Base-by-base conservation (phyloP, 2,329 filamentous ascomycete genomes). In the Ploettnerulaceae sp. region DNA sequence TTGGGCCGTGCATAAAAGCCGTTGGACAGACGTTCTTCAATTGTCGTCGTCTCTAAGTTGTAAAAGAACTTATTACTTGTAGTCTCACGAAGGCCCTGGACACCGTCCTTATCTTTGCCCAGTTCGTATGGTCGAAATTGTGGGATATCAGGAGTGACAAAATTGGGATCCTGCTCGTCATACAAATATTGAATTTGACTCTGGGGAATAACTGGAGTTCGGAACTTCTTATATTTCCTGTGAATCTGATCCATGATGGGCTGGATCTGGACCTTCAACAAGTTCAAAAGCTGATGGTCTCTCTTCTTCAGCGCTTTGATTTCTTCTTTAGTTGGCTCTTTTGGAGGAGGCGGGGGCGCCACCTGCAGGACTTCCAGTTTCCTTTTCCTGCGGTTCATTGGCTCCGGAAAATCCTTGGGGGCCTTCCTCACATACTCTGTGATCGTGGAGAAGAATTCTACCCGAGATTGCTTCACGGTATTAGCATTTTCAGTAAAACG, bases 191-290 rank as follows among this genome's bases (percentile, higher is more conserved):
- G 75, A 49, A 94, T 89, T 54, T 82, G 77, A 8, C 69, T 66
- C 41, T 87, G 82, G 2, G 87, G 80, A 51, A 98, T 84, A 32
- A 88, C 79, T 1, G 88, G 84, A 45, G 82, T 81, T 51, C 89
- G 79, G 68, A 97, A 97, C 57, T 89, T 89, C 63, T 84, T 87
- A 69, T 95, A 95, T 63, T 86, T 89, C 52, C 76, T 75, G 65
- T 95, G 93, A 63, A 98, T 88, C 67, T 96, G 89, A 57, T 98
- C 91, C 89, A 98, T 96, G 57, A 97, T 88, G 2, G 88, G 89
- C 66, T 96, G 90, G 45, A 98, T 81, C 43, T 84, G 74, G 29
- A 95, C 82, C 70, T 97, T 98, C 55, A 98, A 72, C 48, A 84
- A 72, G 64, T 97, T 96, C 44, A 97, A 74, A 8, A 84, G 79